Evolutionary conservation across 139 green algal species (phyloP).

Genomic region (Haematococcus lacustris): DNA sequence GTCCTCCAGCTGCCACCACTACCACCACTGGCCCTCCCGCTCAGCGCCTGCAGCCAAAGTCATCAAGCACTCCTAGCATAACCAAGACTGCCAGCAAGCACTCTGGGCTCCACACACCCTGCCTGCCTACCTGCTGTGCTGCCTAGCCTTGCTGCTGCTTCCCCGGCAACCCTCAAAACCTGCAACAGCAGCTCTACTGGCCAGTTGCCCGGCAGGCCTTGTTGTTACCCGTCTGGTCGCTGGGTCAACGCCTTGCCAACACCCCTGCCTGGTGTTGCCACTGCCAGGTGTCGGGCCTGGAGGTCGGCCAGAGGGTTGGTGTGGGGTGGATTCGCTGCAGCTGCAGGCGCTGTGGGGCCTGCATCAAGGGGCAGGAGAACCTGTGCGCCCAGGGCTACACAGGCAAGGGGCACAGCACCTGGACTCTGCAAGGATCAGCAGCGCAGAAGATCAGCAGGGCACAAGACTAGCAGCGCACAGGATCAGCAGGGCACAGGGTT

Average conservation of each 20-base stretch:
- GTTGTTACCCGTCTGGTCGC: background rate
- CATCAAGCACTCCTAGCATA: too few species aligned
- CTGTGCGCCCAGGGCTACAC: constrained; percentile 40
- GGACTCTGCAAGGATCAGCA: background rate
- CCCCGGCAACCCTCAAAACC: background rate
- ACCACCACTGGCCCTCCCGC: too few species aligned
- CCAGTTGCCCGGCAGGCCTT: too few species aligned
- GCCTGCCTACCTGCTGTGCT: background rate
- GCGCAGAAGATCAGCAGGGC: background rate
- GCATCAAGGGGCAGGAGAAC: constrained; percentile 47
- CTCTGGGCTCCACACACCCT: too few species aligned
- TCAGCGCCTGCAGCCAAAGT: too few species aligned
- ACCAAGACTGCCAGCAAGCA: too few species aligned
- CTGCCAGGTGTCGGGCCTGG: background rate
- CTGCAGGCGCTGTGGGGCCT: constrained; percentile 45
- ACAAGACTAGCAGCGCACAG: background rate
- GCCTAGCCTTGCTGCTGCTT: background rate
- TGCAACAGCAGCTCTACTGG: too few species aligned
- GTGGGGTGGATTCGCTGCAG: constrained; percentile 43
- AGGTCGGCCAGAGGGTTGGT: constrained; percentile 30
- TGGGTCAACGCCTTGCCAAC: background rate
- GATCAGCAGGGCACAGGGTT: background rate
- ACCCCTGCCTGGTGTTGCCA: background rate
- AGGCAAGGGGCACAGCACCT: background rate
- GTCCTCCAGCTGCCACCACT: too few species aligned